Conservation (phyloP, 2,329 filamentous ascomycete species). For the Cryphonectria parasitica region DNA sequence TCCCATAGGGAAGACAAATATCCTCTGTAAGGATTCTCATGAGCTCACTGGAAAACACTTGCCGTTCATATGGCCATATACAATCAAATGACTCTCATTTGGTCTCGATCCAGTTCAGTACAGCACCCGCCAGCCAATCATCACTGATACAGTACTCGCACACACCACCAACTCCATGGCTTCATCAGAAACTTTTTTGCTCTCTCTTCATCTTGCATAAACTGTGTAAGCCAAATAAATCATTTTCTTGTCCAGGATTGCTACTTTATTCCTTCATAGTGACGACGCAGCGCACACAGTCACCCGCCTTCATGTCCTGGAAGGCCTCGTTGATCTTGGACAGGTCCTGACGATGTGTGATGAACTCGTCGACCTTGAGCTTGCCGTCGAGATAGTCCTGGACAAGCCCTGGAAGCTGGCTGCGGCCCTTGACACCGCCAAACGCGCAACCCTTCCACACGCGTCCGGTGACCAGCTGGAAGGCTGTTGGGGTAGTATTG, state of each 20-base stretch:
- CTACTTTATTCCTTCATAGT: constrained; percentile 52
- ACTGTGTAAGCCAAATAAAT: not conserved
- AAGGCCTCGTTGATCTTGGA: constrained; percentile 84
- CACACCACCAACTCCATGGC: constrained; percentile 1
- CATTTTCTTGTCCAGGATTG: not conserved
- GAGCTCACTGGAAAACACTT: not conserved
- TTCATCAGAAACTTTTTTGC: not conserved
- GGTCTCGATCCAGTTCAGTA: not conserved
- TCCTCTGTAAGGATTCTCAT: not conserved
- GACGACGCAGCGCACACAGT: constrained; percentile 95
- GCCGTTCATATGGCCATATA: not conserved
- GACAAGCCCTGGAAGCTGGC: constrained; percentile 85
- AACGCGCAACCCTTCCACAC: constrained; percentile 99
- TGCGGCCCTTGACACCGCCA: constrained; percentile 95
- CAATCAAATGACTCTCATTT: not conserved
- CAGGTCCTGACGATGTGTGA: constrained; percentile 89
- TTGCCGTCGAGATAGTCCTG: constrained; percentile 85
- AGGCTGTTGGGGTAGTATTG: constrained; percentile 50
- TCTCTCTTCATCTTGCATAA: not conserved
- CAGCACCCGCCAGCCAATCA: not conserved
- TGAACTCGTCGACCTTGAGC: constrained; percentile 99
- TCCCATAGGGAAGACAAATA: not conserved
- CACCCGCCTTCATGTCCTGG: constrained; percentile 90
- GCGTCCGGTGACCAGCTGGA: constrained; percentile 97
- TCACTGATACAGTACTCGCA: not conserved